Base-by-base conservation (phyloP, 352 stramenopile genomes). In the Pythium rishiriense region DNA sequence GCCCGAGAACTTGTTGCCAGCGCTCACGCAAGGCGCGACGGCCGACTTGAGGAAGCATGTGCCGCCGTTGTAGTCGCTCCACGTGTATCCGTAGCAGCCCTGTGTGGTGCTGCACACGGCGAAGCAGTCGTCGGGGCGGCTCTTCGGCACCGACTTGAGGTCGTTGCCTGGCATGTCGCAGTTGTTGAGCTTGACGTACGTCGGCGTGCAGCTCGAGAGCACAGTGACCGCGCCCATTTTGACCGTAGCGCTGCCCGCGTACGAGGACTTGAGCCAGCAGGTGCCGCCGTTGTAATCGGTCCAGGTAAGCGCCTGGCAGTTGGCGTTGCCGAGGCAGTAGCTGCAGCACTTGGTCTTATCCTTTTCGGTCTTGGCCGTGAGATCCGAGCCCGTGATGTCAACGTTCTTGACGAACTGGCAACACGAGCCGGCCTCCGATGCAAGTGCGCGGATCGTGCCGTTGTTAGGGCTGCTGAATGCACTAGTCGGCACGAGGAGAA, bases 31-130 rank as follows among this genome's bases (percentile, higher is more conserved):
- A 25, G 22, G 46, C 24, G 46, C 22, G 11, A 31, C 4, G 46
- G 25, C 28, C 14, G 22, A 35, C 46, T 52, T 52, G 46, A 52
- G 28, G 22, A 28, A 88, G 52, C 78, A 86, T 10, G 73, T 86
- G 10, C 79, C 79, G 19, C 68, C 61, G 37, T 80, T 81, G 66
- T 72, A 73, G 58, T 75, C 73, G 25, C 51, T 82, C 79, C 79
- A 88, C 0, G 76, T 52, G 46, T 50, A 68, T 17, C 25, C 28
- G 22, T 28, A 28, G 24, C 46, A 28, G 22, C 17, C 35, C 12
- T 26, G 25, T 19, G 28, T 33, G 26, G 5, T 19, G 5, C 15
- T 21, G 31, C 48, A 37, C 11, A 24, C n/a, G 4, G 11, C 24
- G 6, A 41, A 21, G 28, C 25, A 41, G 11, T 42, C 28, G 26